phyloP scores from a whole-genome alignment of 371 early-diverging fungal species.

The Apophysomyces elegans region DNA sequence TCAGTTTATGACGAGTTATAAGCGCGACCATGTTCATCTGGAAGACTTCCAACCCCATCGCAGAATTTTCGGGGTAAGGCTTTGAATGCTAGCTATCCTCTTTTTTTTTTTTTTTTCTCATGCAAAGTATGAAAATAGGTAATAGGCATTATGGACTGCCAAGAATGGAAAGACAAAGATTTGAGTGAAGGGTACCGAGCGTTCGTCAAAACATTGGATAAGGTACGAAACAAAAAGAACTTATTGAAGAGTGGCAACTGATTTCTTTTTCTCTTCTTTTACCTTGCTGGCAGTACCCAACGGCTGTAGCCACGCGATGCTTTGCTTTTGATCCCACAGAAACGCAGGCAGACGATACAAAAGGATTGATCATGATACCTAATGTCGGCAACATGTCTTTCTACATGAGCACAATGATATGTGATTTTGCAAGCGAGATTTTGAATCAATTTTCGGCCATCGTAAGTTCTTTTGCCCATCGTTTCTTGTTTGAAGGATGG shows the following conservation, averaged over 20 bases:
- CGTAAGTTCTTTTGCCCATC: constrained; percentile 20
- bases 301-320: constrained; percentile 74
- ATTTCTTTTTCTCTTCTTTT: neutral
- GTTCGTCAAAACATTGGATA: constrained; percentile 64
- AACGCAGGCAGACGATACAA: constrained; percentile 73
- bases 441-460: constrained; percentile 50
- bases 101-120: neutral
- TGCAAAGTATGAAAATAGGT: constrained; percentile 52
- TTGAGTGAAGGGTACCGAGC: constrained; percentile 65
- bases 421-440: constrained; percentile 73
- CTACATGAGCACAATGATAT: constrained; percentile 79
- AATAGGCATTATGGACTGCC: constrained; percentile 85
- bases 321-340: constrained; percentile 86
- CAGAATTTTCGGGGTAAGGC: constrained; percentile 74
- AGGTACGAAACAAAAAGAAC: constrained; percentile 47
- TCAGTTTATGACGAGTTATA: constrained; percentile 73
- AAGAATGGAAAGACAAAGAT: constrained; percentile 68
- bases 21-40: constrained; percentile 61
- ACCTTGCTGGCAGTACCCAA: constrained; percentile 60
- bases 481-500: neutral
- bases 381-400: constrained; percentile 81
- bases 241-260: neutral
- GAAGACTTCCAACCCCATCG: constrained; percentile 83
- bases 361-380: constrained; percentile 80
- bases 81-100: neutral